Base-by-base conservation (phyloP, 495 filamentous ascomycete species). In the Xylaria sp. region DNA sequence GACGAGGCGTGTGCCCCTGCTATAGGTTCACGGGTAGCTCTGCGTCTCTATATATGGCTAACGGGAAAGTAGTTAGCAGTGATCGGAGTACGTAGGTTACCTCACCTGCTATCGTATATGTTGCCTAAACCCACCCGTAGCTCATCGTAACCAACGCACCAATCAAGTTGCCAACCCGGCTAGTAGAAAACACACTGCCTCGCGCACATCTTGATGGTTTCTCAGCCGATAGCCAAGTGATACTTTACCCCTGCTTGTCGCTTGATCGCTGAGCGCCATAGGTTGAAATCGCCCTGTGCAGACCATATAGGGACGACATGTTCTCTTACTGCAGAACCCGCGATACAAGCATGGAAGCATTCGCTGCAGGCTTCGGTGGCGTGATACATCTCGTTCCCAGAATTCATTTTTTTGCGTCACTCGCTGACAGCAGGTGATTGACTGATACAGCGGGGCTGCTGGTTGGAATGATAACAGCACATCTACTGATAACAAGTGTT, bases 221-320 rank as follows among this genome's bases (percentile, higher is more conserved):
- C 58, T 61, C 33, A 61, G 58, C 33, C 58, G 33, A 41, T 61
- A 61, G 58, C 41, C 58, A 14, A 61, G 58, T 41, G 58, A 61
- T 2, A 33, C 31, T 61, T 61, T 61, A 19, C 58, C 35, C 58
- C 35, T 61, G 35, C 35, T 61, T 40, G 58, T 41, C 15, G 58
- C 58, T 61, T 61, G 58, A 61, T 61, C 19, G 58, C 58, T 8
- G 58, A 61, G 33, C 58, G 41, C 58, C 58, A 61, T 41, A 61
- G n/a, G 58, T 61, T 61, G 58, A 14, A 61, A 61, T 61, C 58
- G 40, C 58, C 58, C 35, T 61, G 58, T 11, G 58, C 58, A 17
- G 33, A 40, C 11, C 35, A 15, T 33, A 61, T 61, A 41, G 19
- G 8, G 35, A 41, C 17, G 24, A 41, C 15, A 12, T 61, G 35